Conservation (phyloP, 257 asterid species). For the Gentiana macrophylla region DNA sequence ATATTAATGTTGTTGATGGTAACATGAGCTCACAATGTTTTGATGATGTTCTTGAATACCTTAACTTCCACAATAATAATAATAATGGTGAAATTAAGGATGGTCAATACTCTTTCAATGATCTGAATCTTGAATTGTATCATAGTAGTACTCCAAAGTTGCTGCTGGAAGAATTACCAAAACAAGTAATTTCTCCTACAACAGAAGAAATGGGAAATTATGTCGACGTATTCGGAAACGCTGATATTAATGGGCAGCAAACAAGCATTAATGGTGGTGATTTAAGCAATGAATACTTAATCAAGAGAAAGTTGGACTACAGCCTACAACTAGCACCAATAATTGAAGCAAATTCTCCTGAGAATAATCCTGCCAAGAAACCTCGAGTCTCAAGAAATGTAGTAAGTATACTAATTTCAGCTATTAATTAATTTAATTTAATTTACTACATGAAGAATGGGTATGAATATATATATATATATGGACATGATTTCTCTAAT, state of each 20-base stretch:
- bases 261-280: not conserved
- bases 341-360: conserved; percentile 9
- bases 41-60: conserved; percentile 5
- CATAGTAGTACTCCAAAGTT: too few species aligned
- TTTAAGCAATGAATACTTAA: conserved; percentile 20
- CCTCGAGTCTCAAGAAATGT: conserved; percentile 41
- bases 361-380: conserved; percentile 35
- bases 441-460: too few species aligned
- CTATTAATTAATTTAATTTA: too few species aligned
- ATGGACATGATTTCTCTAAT: too few species aligned
- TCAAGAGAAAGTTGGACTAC: conserved; percentile 32
- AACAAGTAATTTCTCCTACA: conserved; percentile 6
- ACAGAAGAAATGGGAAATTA: conserved; percentile 16
- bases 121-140: too few species aligned
- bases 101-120: too few species aligned
- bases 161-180: too few species aligned
- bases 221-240: conserved; percentile 5
- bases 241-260: conserved; percentile 4
- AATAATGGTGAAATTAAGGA: not conserved
- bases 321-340: not conserved
- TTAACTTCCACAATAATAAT: conserved; percentile 32
- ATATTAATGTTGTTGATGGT: conserved; percentile 5
- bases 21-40: conserved; percentile 1
- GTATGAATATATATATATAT: too few species aligned
- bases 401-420: conserved; percentile 12